These are phyloP conservation scores for Apiotrichum mycotoxinovorans DNA, from an alignment of 1,284 basidiomycete species.

Conservation along the genomic window DNA sequence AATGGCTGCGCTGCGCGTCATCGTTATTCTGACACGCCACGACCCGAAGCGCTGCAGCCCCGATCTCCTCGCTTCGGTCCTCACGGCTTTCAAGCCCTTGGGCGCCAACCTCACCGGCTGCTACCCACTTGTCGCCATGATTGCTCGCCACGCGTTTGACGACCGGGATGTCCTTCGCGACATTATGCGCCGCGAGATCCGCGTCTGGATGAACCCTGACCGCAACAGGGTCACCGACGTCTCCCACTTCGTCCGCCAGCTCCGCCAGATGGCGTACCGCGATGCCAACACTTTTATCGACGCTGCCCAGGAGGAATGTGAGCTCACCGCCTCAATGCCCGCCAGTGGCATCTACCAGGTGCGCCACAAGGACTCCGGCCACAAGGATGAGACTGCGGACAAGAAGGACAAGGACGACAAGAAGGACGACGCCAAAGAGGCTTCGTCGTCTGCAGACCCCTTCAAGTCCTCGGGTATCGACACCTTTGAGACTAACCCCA, in stretches of 20 bases:
- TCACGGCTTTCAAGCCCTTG: slow-evolving; percentile 59
- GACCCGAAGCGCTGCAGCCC: slow-evolving; percentile 61
- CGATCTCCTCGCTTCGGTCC: slow-evolving; percentile 63
- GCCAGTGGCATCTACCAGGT: slow-evolving; percentile 60
- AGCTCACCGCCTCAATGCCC: slow-evolving; percentile 65
- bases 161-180: slow-evolving; percentile 63
- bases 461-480: slow-evolving; percentile 54
- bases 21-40: slow-evolving; percentile 78
- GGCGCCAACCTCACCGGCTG: slow-evolving; percentile 54
- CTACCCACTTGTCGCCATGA: slow-evolving; percentile 78
- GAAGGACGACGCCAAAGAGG: slow-evolving; percentile 8
- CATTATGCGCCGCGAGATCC: slow-evolving; percentile 79
- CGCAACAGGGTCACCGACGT: slow-evolving; percentile 70
- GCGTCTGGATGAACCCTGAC: slow-evolving; percentile 67
- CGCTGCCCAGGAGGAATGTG: slow-evolving; percentile 66
- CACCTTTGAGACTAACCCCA: slow-evolving; percentile 17
- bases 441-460: slow-evolving; percentile 23
- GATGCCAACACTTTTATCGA: slow-evolving; percentile 75
- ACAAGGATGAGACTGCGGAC: slow-evolving; percentile 14
- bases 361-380: slow-evolving; percentile 55
- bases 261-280: slow-evolving; percentile 75
- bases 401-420: slow-evolving; percentile 8
- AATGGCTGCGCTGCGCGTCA: slow-evolving; percentile 69
- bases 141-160: slow-evolving; percentile 87
- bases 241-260: slow-evolving; percentile 68